These are phyloP conservation scores for Peribolospora kevripleyi DNA, from an alignment of 768 basidiomycete genomes.

Conservation along the genomic window DNA sequence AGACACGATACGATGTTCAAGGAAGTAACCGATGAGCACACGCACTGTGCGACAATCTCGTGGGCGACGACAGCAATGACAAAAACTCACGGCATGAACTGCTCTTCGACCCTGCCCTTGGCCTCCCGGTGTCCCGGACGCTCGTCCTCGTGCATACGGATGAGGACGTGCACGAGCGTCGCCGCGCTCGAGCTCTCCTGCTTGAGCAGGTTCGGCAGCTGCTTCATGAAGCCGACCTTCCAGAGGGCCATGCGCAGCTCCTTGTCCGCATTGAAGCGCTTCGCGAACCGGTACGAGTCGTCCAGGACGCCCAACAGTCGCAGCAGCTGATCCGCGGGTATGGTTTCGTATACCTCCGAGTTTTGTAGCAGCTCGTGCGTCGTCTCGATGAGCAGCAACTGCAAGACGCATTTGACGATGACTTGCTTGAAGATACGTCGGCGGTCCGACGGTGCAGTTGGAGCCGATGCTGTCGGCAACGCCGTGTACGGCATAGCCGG, in stretches of 20 bases:
- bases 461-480: background rate
- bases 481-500: conserved; percentile 18
- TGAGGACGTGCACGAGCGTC: conserved; percentile 69
- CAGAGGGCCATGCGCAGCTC: conserved; percentile 85
- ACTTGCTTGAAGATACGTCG: conserved; percentile 68
- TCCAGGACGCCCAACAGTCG: conserved; percentile 86
- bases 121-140: conserved; percentile 45
- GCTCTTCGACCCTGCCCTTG: conserved; percentile 40
- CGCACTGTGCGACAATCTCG: background rate
- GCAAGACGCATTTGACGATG: conserved; percentile 97
- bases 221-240: conserved; percentile 99
- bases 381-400: conserved; percentile 84
- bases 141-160: conserved; percentile 81
- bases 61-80: background rate
- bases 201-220: conserved; percentile 85
- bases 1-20: conserved; percentile 17
- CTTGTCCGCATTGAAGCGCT: conserved; percentile 94
- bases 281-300: conserved; percentile 91
- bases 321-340: conserved; percentile 79
- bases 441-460: conserved; percentile 8
- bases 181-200: conserved; percentile 95
- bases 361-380: conserved; percentile 88
- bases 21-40: conserved; percentile 31
- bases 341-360: conserved; percentile 67
- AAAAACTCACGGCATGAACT: conserved; percentile 39